Evolutionary conservation across 164 flowering plant genomes (phyloP).

Genomic region (Aristolochia fimbriata): DNA sequence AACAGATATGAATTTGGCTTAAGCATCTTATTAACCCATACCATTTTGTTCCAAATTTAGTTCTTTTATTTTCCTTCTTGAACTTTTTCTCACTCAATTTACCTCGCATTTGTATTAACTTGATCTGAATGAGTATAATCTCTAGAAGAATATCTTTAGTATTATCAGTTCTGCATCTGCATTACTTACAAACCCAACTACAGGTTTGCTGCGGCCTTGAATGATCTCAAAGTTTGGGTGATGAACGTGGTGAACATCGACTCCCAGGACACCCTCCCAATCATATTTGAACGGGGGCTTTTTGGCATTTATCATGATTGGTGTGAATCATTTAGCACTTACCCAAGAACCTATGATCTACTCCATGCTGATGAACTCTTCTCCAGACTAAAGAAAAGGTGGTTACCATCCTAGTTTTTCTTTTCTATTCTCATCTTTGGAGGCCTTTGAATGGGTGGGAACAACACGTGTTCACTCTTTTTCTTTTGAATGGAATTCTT

Average conservation of each 20-base stretch:
- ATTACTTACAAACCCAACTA: slow-evolving; percentile 5
- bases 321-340: slow-evolving; percentile 95
- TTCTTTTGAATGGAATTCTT: no score
- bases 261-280: slow-evolving; percentile 85
- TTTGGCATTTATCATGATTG: slow-evolving; percentile 96
- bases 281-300: slow-evolving; percentile 82
- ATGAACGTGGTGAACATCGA: slow-evolving; percentile 75
- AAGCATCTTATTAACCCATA: background rate
- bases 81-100: background rate
- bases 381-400: slow-evolving; percentile 63
- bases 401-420: background rate
- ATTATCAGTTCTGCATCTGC: background rate
- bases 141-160: background rate
- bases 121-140: background rate
- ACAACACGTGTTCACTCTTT: no score
- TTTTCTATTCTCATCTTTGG: no score
- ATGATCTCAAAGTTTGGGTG: slow-evolving; percentile 69
- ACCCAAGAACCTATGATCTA: slow-evolving; percentile 81
- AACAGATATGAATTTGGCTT: background rate
- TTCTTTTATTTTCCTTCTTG: background rate
- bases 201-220: slow-evolving; percentile 93
- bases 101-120: background rate
- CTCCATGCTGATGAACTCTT: slow-evolving; percentile 90
- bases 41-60: background rate
- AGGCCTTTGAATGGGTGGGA: no score